Conservation (phyloP, 2,329 filamentous ascomycete genomes). For the Pseudophaeomoniella oleicola region DNA sequence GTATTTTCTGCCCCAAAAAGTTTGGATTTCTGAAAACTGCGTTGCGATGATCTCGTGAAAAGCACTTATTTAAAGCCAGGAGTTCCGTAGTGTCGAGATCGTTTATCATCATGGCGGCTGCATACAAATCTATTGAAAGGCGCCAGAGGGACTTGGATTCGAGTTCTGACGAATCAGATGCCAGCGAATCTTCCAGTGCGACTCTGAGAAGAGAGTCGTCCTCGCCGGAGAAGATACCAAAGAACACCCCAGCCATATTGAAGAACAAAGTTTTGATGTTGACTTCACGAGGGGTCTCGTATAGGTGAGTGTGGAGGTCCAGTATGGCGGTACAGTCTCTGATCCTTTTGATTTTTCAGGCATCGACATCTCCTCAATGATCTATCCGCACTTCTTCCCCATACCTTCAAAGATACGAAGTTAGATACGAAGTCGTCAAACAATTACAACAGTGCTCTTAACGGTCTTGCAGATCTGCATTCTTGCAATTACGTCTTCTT, state of each 20-base stretch:
- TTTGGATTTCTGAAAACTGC: no score
- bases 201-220: background rate
- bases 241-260: constrained; percentile 13
- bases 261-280: constrained; percentile 65
- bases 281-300: constrained; percentile 83
- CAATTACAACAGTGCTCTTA: constrained; percentile 56
- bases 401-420: constrained; percentile 88
- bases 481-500: constrained; percentile 93
- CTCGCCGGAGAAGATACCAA: constrained; percentile 12
- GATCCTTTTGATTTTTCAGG: constrained; percentile 29
- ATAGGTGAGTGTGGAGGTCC: constrained; percentile 42
- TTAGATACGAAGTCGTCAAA: constrained; percentile 74
- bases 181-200: background rate
- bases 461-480: constrained; percentile 63
- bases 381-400: constrained; percentile 73
- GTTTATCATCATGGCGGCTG: background rate
- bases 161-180: constrained; percentile 11
- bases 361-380: constrained; percentile 90
- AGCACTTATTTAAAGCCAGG: no score
- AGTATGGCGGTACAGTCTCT: constrained; percentile 2
- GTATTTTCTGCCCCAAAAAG: no score
- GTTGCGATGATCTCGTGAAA: no score
- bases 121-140: constrained; percentile 5
- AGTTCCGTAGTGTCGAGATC: no score
- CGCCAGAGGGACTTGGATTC: background rate